Evolutionary conservation across 805 yeast genomes (phyloP), one percentile per base, ranked within the genome.

Genomic region (Candida insectalens): DNA sequence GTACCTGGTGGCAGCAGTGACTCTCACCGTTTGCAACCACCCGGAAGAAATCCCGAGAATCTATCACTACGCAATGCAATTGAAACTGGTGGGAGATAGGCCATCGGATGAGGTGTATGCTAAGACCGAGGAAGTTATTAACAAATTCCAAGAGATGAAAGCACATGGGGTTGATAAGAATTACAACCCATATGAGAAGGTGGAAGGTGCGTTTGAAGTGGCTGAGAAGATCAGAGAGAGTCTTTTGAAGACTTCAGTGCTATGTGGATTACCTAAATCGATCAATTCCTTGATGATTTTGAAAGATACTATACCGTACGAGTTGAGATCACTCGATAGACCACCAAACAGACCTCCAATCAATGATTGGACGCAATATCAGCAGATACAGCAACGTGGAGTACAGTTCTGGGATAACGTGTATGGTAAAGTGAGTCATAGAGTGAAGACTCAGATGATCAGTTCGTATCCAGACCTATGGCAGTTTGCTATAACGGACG

Each of bases 381-480:
- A 27, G 14, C 25, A 29, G 4, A 50, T 46, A 12, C 47, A 46
- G 25, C 34, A 41, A 5, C 53, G 79, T 17, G 96, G 95, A 2
- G 46, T 62, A 2, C 61, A 63, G 12, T 77, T 82, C 51, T 88
- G 94, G 85, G 71, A 74, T 39, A 60, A 65, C 6, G 74, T 85
- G 1, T 88, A 88, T 51, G 77, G 77, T 33, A 87, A 85, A 50
- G 74, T 88, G 13, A 71, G 85, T 25, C 53, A 57, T 13, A 62
- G 94, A 18, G 83, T 88, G 19, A 66, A 65, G 25, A 65, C 63
- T 30, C 92, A 85, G 47, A 62, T 88, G 71, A 54, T 63, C 35
- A 59, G 70, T 1, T 81, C 95, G 12, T 85, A 85, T 53, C 95
- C 95, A 0, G 96, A 88, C 52, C 64, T 88, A 38, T 83, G 89